phyloP scores from a whole-genome alignment of 2,329 filamentous ascomycete species.

The Phyllachora maydis region DNA sequence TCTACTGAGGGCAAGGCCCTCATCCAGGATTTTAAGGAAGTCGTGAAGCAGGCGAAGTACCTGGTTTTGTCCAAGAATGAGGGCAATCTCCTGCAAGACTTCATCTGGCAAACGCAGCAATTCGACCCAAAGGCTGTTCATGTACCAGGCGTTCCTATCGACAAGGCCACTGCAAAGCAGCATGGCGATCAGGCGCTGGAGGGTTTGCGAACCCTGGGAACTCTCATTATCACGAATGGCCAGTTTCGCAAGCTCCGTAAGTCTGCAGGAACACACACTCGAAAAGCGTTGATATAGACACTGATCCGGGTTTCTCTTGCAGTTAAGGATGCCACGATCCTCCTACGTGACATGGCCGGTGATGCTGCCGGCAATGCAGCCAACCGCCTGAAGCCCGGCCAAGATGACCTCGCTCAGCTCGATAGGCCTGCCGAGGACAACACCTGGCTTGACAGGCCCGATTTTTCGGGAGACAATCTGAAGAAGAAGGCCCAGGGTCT shows the following conservation, averaged over 20 bases:
- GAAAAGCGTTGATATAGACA: no score
- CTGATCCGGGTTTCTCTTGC: neutral
- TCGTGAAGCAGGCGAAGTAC: constrained; percentile 68
- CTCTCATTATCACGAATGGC: constrained; percentile 81
- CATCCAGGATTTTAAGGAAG: constrained; percentile 54
- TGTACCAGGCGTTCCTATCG: constrained; percentile 44
- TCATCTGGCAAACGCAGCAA: constrained; percentile 81
- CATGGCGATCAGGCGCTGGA: constrained; percentile 70
- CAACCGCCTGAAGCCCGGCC: constrained; percentile 50
- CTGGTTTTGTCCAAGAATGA: constrained; percentile 86
- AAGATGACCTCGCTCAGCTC: constrained; percentile 57
- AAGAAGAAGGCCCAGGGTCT: constrained; percentile 46
- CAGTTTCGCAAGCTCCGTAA: constrained; percentile 80
- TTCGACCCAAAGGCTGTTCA: constrained; percentile 42
- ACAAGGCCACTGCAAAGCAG: constrained; percentile 59
- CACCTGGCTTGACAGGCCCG: constrained; percentile 76
- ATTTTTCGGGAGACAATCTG: constrained; percentile 49
- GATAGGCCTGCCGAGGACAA: constrained; percentile 78
- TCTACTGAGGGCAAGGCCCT: constrained; percentile 68
- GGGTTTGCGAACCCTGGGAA: constrained; percentile 72
- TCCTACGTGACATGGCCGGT: constrained; percentile 78
- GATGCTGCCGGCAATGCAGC: constrained; percentile 73
- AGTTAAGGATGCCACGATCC: constrained; percentile 59
- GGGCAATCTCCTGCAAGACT: constrained; percentile 85
- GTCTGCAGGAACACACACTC: constrained; percentile 15